Evolutionary conservation across 495 filamentous ascomycete species (phyloP), one percentile per base, ranked within the genome.

Genomic region (Copromyces sp.): DNA sequence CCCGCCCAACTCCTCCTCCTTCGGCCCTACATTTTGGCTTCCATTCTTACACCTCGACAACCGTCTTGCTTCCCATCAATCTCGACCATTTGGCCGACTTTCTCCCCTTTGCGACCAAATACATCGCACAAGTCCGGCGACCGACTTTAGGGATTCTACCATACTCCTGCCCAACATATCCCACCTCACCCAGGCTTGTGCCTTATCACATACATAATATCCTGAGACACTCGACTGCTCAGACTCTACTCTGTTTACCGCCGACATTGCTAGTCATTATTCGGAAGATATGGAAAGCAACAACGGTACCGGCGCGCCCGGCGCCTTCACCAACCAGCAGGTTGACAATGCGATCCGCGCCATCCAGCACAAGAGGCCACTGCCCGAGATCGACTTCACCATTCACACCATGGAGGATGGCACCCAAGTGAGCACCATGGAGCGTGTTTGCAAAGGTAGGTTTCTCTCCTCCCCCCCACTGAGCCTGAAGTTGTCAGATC

Each of bases 401-500:
- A 88, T 99, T 77, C 95, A 99, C 82, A 94, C 91, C 61, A 97
- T 98, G 94, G 95, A 99, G 83, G 95, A 99, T 87, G 93, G 93
- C 76, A 89, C 88, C 37, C 91, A 97, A 82, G 95, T 99, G 80
- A 98, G 90, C 86, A 99, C 95, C 69, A 82, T 91, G 82, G 95
- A 99, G 80, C 88, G 95, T 76, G 95, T 98, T 73, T 95, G 94
- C 83, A 99, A 98, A 92, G 95, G 95, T 98, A 91, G 59, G 78
- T 38, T 38, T 40, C 72, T 32, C 0, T 68, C 2, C 53, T 24
- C 24, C 35, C 24, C 12, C 32, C 16, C 39, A 35, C 69, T 69
- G 11, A 37, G 35, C 40, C 47, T 72, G 6, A 39, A 72, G 37
- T 71, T 69, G 73, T 71, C 73, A 61, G 24, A 17, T 39, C 70